A percentile compares a stretch with the other conserved stretches of the same genome.
Conservation (phyloP, 2,329 filamentous ascomycete genomes). For the Aphanocladium album region DNA sequence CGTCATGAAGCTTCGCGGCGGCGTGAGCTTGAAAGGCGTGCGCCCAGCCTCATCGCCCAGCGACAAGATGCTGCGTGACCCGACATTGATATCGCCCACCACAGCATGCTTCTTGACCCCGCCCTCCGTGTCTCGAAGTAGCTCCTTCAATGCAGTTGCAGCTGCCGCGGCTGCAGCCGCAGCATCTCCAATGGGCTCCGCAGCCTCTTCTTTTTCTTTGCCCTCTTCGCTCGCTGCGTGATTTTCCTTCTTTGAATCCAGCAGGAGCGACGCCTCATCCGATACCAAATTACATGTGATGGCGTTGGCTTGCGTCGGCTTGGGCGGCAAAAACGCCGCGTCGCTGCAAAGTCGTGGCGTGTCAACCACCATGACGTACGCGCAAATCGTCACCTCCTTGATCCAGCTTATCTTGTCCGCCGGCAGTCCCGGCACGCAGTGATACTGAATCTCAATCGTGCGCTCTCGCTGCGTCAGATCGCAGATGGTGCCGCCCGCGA, state of each 20-base stretch:
- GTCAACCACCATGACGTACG: constrained; percentile 89
- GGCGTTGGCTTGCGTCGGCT: constrained; percentile 68
- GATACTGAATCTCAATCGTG: constrained; percentile 77
- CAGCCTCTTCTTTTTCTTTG: constrained; percentile 24
- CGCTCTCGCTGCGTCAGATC: constrained; percentile 78
- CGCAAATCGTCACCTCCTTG: constrained; percentile 86
- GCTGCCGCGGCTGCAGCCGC: background rate
- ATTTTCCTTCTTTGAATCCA: background rate
- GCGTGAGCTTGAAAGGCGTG: constrained; percentile 39
- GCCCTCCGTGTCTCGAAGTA: constrained; percentile 2
- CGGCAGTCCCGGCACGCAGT: constrained; percentile 70
- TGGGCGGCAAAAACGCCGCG: constrained; percentile 76
- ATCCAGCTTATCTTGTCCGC: constrained; percentile 82
- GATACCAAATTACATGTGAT: constrained; percentile 74
- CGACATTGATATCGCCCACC: constrained; percentile 51
- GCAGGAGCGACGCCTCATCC: constrained; percentile 14
- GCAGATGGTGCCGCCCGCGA: constrained; percentile 75
- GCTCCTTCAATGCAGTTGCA: constrained; percentile 9
- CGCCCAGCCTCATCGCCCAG: constrained; percentile 42
- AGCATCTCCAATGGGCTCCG: background rate
- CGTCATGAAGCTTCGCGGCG: constrained; percentile 37
- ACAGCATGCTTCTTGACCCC: constrained; percentile 32
- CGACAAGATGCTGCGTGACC: constrained; percentile 45
- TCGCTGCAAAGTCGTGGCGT: constrained; percentile 85
- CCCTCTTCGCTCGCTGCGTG: constrained; percentile 37